Conservation (phyloP, 805 yeast species). For the Wilhelminamyces savonicus region DNA sequence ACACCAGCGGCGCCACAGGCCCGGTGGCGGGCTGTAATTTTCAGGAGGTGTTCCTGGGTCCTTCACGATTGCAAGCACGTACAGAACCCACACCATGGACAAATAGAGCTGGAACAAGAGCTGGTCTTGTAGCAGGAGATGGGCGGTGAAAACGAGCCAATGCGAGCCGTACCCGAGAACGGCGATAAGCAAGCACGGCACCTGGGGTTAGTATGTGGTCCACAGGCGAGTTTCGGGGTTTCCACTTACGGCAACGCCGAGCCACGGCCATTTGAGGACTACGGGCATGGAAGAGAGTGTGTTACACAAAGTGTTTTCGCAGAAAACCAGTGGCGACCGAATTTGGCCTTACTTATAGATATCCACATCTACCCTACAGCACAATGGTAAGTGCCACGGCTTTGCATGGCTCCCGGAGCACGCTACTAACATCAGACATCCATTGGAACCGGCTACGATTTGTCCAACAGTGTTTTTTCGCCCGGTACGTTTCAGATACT, state of each 20-base stretch:
- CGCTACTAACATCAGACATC: slow-evolving; percentile 44
- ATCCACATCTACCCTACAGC: no score
- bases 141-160: slow-evolving; percentile 44
- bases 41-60: slow-evolving; percentile 67
- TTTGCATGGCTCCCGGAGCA: no score
- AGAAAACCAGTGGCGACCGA: no score
- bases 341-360: no score
- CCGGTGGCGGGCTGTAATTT: slow-evolving; percentile 34
- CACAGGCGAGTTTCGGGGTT: no score
- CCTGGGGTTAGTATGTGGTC: slow-evolving; percentile 37
- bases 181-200: slow-evolving; percentile 59
- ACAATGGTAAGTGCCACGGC: no score
- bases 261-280: no score
- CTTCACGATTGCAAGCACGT: slow-evolving; percentile 57
- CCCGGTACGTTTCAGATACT: slow-evolving; percentile 42
- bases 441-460: slow-evolving; percentile 98
- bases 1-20: slow-evolving; percentile 66
- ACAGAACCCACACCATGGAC: slow-evolving; percentile 67
- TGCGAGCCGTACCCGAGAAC: slow-evolving; percentile 60
- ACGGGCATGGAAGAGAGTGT: no score
- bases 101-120: slow-evolving; percentile 41
- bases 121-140: slow-evolving; percentile 34
- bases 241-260: no score
- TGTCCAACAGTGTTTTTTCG: slow-evolving; percentile 91
- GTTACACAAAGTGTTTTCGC: no score